Base-by-base conservation (phyloP, 1,284 basidiomycete species). In the Trametes hirsuta region DNA sequence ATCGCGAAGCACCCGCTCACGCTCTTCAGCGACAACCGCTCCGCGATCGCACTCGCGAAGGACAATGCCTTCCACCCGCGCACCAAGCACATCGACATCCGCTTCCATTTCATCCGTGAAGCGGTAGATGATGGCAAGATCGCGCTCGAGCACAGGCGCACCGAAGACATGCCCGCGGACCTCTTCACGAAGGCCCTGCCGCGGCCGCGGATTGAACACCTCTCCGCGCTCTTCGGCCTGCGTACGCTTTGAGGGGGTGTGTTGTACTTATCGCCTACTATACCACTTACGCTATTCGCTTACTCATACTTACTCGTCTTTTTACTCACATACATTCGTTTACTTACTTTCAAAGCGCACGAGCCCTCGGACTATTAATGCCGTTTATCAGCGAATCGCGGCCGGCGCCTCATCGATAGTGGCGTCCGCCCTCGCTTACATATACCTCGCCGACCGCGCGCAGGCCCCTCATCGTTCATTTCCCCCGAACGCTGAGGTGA, bases 1-100 rank as follows among this genome's bases (percentile, higher is more conserved):
- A 10, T 37, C 15, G 40, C 58, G 58, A 18, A 71, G 78, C 34
- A 69, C 71, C 14, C 63, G 68, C 1, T 63, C 56, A 9, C 46
- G 69, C 46, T 76, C 47, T 46, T 58, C 47, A 53, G 62, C 36
- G 75, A 79, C 64, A 78, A 76, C 62, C 58, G 71, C n/a, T 58
- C 70, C 0, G 70, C 72, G 5, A 68, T 79, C 40, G 44, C 61
- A 3, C 51, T 79, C 1, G 61, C 71, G 8, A 52, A 68, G 45
- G 11, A 34, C 14, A 71, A 76, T 45, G 53, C 69, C 1, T 65
- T 57, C 40, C 71, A 74, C 45, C 52, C 65, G 0, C 53, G 72
- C 4, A 70, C 72, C 12, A 79, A 79, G 61, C 77, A 80, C 18
- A 18, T 18, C 18, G 18, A 18, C 18, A 18, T 18, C 18, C 18